Percentiles rank a stretch among this genome's conserved stretches.
phyloP scores from a whole-genome alignment of 75 land plant species.

The Larix kaempferi region DNA sequence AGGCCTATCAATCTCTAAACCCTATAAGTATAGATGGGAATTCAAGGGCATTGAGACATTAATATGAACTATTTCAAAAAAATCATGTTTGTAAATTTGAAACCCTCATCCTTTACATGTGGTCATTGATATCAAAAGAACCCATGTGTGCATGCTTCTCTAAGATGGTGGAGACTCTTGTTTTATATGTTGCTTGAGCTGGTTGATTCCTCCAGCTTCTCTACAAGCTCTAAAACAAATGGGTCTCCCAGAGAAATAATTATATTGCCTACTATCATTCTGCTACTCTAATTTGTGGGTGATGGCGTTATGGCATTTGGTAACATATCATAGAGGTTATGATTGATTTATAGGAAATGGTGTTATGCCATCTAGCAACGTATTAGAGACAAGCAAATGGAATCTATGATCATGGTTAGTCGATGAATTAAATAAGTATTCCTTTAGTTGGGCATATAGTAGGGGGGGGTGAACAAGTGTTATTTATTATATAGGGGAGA shows the following conservation, averaged over 20 bases:
- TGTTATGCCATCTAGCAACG: too few relatives aligned
- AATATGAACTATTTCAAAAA: conserved; percentile 51
- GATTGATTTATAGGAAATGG: too few relatives aligned
- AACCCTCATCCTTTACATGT: conserved; percentile 64
- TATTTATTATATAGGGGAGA: too few relatives aligned
- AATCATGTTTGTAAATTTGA: conserved; percentile 78
- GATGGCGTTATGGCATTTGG: too few relatives aligned
- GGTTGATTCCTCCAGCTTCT: conserved; percentile 81
- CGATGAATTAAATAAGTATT: too few relatives aligned
- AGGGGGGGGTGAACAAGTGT: too few relatives aligned
- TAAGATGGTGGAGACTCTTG: conserved; percentile 19
- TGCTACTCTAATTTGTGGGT: too few relatives aligned
- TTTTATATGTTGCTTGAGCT: conserved; percentile 3
- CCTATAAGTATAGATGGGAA: neutral
- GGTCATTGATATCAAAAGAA: conserved; percentile 72
- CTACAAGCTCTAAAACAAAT: conserved; percentile 80
- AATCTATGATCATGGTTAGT: too few relatives aligned
- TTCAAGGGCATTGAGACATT: conserved; percentile 30
- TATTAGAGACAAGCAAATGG: too few relatives aligned
- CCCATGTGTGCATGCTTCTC: conserved; percentile 38
- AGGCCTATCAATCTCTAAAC: neutral
- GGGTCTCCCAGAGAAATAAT: conserved; percentile 48
- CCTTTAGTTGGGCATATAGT: too few relatives aligned
- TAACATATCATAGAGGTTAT: too few relatives aligned
- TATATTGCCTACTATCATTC: too few relatives aligned